Conservation (phyloP, 176 grass and related monocot species). For the Bromus sterilis region DNA sequence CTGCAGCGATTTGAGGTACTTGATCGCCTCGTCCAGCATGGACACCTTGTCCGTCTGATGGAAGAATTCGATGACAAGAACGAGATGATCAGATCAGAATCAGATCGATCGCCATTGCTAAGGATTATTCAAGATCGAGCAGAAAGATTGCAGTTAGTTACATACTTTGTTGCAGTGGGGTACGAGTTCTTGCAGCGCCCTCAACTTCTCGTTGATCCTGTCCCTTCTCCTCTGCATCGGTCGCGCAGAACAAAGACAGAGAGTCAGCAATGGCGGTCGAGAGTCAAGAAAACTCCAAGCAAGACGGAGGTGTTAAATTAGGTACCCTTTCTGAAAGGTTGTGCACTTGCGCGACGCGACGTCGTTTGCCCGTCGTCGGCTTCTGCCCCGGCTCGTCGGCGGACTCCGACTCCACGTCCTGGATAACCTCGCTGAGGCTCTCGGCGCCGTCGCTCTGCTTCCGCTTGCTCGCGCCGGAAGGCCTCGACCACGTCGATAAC, state of each 20-base stretch:
- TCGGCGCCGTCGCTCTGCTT: conserved; percentile 34
- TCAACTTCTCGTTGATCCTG: conserved; percentile 95
- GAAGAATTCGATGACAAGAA: background rate
- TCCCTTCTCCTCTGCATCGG: conserved; percentile 67
- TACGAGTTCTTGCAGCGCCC: conserved; percentile 84
- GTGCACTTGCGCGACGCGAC: conserved; percentile 72
- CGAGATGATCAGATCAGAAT: background rate
- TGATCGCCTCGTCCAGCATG: conserved; percentile 89
- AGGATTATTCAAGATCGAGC: background rate
- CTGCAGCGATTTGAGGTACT: conserved; percentile 85
- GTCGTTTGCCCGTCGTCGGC: conserved; percentile 33
- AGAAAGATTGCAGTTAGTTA: background rate
- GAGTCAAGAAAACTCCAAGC: background rate
- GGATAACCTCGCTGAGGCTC: conserved; percentile 37
- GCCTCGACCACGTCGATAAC: conserved; percentile 16
- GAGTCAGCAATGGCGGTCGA: background rate
- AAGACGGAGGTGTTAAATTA: background rate
- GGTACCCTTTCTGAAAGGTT: conserved; percentile 83
- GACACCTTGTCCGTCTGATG: conserved; percentile 75
- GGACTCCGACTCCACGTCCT: conserved; percentile 52
- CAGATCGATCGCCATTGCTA: background rate
- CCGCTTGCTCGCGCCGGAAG: conserved; percentile 25
- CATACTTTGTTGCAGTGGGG: conserved; percentile 85
- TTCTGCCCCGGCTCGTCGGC: conserved; percentile 16
- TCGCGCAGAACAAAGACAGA: background rate